Conservation (phyloP, 352 stramenopile species). For the Globisporangium alternatum region DNA sequence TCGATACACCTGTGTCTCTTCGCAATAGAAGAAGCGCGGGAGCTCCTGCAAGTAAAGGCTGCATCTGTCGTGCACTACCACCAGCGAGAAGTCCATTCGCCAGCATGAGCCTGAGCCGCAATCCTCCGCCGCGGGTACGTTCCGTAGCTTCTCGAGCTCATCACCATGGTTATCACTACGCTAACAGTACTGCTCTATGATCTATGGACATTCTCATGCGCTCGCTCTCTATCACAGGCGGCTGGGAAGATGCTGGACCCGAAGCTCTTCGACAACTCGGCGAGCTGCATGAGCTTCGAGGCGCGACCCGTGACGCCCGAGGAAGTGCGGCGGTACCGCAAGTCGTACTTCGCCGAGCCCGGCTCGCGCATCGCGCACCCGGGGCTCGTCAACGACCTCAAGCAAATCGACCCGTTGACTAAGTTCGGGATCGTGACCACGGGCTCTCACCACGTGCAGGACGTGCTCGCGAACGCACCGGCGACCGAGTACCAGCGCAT, state of each 20-base stretch:
- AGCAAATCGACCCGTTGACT: slow-evolving; percentile 48
- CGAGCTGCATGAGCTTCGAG: slow-evolving; percentile 55
- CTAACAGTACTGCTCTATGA: too few relatives aligned
- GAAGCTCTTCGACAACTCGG: slow-evolving; percentile 39
- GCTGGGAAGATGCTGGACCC: slow-evolving; percentile 39
- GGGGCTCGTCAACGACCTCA: slow-evolving; percentile 78
- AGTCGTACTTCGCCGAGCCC: slow-evolving; percentile 82
- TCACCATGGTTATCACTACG: not conserved
- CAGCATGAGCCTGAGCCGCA: slow-evolving; percentile 17
- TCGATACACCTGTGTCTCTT: not conserved
- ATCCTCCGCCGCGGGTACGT: slow-evolving; percentile 28
- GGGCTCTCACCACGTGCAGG: slow-evolving; percentile 61
- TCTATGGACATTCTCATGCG: not conserved
- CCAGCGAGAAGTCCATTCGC: not conserved
- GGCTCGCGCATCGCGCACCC: slow-evolving; percentile 71
- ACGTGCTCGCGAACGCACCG: slow-evolving; percentile 46
- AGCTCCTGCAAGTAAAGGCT: not conserved
- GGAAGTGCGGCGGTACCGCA: slow-evolving; percentile 69
- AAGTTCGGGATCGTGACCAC: slow-evolving; percentile 73
- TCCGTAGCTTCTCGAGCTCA: not conserved
- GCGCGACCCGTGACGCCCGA: slow-evolving; percentile 64
- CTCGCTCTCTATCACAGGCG: slow-evolving; percentile 20
- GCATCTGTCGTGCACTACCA: not conserved
- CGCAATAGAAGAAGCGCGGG: not conserved
- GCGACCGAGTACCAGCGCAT: slow-evolving; percentile 65